Percentiles rank a stretch among this genome's conserved stretches.
These are phyloP conservation scores for Colletotrichum sp. DNA, from an alignment of 2,329 filamentous ascomycete species.

Conservation along the genomic window DNA sequence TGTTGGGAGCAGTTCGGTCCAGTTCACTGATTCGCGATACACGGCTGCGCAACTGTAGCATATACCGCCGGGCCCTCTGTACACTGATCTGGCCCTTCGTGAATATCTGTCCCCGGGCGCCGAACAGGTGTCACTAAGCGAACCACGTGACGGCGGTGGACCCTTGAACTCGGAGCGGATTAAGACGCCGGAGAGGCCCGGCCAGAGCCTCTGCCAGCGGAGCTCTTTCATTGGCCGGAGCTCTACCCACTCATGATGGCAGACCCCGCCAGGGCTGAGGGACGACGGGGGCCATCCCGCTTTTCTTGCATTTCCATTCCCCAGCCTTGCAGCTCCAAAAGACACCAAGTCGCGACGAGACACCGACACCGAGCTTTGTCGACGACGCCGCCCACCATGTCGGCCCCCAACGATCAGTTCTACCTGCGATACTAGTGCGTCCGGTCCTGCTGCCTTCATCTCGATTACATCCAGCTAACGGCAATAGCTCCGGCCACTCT, in stretches of 20 bases:
- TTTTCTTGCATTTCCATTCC: conserved; percentile 9
- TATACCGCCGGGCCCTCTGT: not conserved
- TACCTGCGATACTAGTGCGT: conserved; percentile 97
- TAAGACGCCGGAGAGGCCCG: not conserved
- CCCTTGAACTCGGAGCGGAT: conserved; percentile 18
- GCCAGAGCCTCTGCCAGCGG: not conserved
- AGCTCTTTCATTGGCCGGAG: conserved; percentile 12
- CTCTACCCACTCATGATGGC: not conserved
- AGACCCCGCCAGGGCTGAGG: conserved; percentile 18
- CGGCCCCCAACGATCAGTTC: conserved; percentile 79
- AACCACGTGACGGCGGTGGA: conserved; percentile 35
- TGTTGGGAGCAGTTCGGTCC: not conserved
- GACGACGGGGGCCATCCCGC: conserved; percentile 7
- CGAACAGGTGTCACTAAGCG: conserved; percentile 47
- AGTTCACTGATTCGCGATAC: conserved; percentile 2
- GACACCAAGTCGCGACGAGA: conserved; percentile 23
- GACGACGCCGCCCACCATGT: conserved; percentile 53
- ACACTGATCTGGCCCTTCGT: conserved; percentile 31
- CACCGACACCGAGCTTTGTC: conserved; percentile 1
- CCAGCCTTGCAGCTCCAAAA: conserved; percentile 22
- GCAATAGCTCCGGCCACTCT: conserved; percentile 87
- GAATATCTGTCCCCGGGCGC: conserved; percentile 42
- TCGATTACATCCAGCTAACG: conserved; percentile 7
- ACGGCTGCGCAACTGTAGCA: not conserved
- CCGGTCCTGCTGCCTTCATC: not conserved